A percentile compares a stretch with the other conserved stretches of the same genome.
Evolutionary conservation across 208 protist species (phyloP).

Genomic region (Phytomonas francai): DNA sequence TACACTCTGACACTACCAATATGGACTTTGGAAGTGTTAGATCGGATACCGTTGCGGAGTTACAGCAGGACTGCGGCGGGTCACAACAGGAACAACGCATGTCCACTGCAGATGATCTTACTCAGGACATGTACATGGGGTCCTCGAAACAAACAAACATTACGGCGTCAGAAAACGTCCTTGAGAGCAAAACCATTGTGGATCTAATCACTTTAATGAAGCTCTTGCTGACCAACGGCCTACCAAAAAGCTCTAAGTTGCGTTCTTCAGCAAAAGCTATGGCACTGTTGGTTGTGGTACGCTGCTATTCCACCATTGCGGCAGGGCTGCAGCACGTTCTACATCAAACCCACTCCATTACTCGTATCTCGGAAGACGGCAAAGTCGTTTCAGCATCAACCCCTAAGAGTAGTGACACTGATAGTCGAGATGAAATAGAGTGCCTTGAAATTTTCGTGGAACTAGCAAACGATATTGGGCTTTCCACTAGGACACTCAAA

Average conservation of each 20-base stretch:
- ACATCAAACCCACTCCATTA: slow-evolving; percentile 31
- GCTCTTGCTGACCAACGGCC: slow-evolving; percentile 39
- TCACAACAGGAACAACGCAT: neutral
- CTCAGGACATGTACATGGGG: neutral
- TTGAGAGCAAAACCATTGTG: slow-evolving; percentile 15
- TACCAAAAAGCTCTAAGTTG: slow-evolving; percentile 52
- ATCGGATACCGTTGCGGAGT: neutral
- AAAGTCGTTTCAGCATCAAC: neutral
- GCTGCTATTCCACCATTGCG: slow-evolving; percentile 63
- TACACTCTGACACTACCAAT: neutral
- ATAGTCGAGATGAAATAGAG: neutral
- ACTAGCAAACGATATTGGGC: slow-evolving; percentile 43
- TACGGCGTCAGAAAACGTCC: neutral
- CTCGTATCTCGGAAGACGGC: neutral
- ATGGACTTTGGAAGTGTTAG: neutral
- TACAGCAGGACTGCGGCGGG: neutral
- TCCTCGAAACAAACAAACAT: neutral
- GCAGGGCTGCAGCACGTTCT: slow-evolving; percentile 57
- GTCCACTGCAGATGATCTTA: neutral
- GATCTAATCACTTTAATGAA: slow-evolving; percentile 55
- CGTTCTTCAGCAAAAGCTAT: slow-evolving; percentile 52
- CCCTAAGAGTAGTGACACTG: neutral
- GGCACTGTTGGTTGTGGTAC: slow-evolving; percentile 51
- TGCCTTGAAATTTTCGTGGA: slow-evolving; percentile 20
- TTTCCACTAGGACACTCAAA: slow-evolving; percentile 40